Percentiles rank a stretch among this genome's conserved stretches.
Evolutionary conservation across 2,329 filamentous ascomycete species (phyloP).

Genomic region (Albophoma yamanashiensis): DNA sequence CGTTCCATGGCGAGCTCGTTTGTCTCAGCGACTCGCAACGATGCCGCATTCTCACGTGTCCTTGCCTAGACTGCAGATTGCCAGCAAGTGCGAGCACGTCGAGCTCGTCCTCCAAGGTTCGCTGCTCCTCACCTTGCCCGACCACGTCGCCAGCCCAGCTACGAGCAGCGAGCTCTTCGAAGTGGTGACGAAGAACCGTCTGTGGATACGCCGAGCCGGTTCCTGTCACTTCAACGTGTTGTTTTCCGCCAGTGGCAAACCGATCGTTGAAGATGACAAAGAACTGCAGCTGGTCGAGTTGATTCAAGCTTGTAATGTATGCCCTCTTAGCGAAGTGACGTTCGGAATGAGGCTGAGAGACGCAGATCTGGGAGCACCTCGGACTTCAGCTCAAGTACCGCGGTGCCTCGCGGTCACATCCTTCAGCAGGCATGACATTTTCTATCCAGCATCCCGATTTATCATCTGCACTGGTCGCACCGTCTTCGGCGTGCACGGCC

Average conservation of each 20-base stretch:
- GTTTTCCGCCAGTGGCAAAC: slow-evolving; percentile 10
- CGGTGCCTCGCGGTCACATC: background rate
- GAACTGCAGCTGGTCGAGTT: slow-evolving; percentile 7
- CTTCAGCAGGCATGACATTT: slow-evolving; percentile 15
- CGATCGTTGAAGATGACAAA: slow-evolving; percentile 4
- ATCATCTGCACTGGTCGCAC: slow-evolving; percentile 18
- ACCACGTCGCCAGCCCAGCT: slow-evolving; percentile 1
- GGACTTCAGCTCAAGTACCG: slow-evolving; percentile 16
- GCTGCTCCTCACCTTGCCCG: slow-evolving; percentile 15
- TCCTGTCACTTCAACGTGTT: slow-evolving; percentile 18
- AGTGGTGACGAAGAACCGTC: slow-evolving; percentile 9
- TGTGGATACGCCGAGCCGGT: slow-evolving; percentile 22
- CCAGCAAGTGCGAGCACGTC: slow-evolving; percentile 10
- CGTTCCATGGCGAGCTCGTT: too few relatives aligned
- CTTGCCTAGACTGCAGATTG: slow-evolving; percentile 14
- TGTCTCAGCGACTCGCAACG: background rate
- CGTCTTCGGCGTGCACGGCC: slow-evolving; percentile 12
- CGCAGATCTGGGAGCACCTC: slow-evolving; percentile 20
- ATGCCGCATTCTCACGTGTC: slow-evolving; percentile 8
- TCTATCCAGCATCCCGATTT: slow-evolving; percentile 25
- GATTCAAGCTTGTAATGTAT: slow-evolving; percentile 17
- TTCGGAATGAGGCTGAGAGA: background rate
- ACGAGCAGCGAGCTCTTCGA: slow-evolving; percentile 13
- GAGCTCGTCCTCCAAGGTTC: slow-evolving; percentile 13
- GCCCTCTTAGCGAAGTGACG: background rate